Base-by-base conservation (phyloP, 2,329 filamentous ascomycete genomes). In the Colletotrichum sp. region DNA sequence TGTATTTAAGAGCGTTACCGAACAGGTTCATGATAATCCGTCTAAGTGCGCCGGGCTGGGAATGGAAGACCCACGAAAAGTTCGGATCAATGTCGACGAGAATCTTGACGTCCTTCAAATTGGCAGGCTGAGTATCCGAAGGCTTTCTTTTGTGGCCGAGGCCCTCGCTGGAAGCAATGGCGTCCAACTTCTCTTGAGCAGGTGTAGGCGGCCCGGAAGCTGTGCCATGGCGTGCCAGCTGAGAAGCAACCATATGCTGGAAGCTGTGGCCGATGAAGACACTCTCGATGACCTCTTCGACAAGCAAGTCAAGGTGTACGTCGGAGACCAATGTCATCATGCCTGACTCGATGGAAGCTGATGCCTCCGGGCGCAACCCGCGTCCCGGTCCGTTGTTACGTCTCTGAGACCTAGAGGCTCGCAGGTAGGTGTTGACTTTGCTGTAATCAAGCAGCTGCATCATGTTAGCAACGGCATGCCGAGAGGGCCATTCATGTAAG, bases 1-100 rank as follows among this genome's bases (percentile, higher is more conserved):
- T 90, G 76, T 90, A 90, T 77, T 90, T 91, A 79, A 90, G 84
- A 0, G 89, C 86, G 77, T 90, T 91, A 5, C 88, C 88, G 30
- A 90, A 86, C 4, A 90, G 78, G 70, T 90, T 90, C 88, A 90
- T 89, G 24, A 92, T 84, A 57, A 92, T 87, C 15, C 90, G 86
- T 24, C 86, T 83, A 7, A 86, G 79, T 0, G 85, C 85, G 8
- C 91, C 90, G 0, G 90, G 87, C 57, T 92, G 88, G 2, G 89
- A 88, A 6, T 86, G 84, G 74, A 92, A 90, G 16, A 85, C 82
- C 90, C 91, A 92, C 16, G 78, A 85, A 76, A 61, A 84, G 79
- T 30, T 85, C 77, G 79, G 86, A 5, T 85, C 83, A 8, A 92
- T 87, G 77, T 92, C 88, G 15, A 92, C 81, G 21, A 90, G 84